Evolutionary conservation across 345 rosid genomes (phyloP).

Genomic region (Aethionema arabicum): DNA sequence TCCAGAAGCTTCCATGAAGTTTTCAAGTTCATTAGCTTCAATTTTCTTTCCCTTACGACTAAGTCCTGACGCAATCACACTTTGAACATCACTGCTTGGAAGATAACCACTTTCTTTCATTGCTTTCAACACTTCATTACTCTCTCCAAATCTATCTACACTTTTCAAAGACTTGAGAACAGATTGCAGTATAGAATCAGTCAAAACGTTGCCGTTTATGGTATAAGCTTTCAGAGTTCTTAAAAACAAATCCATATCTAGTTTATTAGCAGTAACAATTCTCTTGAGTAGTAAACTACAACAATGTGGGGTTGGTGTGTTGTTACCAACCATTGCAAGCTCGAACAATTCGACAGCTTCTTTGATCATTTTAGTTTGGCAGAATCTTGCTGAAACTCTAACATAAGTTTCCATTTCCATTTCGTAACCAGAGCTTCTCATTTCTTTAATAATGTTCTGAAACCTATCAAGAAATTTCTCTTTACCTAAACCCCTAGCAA

Average conservation of each 20-base stretch:
- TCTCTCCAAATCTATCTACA: constrained; percentile 61
- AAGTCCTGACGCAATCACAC: constrained; percentile 56
- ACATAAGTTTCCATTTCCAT: constrained; percentile 66
- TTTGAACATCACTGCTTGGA: constrained; percentile 44
- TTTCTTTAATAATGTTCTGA: constrained; percentile 64
- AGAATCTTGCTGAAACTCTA: constrained; percentile 43
- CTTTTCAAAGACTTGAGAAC: constrained; percentile 66
- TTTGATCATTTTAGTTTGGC: constrained; percentile 35
- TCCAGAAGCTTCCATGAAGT: constrained; percentile 51
- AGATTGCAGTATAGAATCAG: constrained; percentile 54
- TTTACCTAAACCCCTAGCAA: constrained; percentile 74
- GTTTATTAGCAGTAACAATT: constrained; percentile 51
- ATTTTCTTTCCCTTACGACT: constrained; percentile 56
- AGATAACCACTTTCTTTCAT: constrained; percentile 62
- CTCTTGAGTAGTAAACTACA: constrained; percentile 50
- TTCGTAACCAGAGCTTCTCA: constrained; percentile 53
- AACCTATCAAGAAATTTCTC: constrained; percentile 80
- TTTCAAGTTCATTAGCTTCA: constrained; percentile 51
- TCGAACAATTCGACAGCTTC: constrained; percentile 30
- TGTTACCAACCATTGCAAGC: constrained; percentile 63
- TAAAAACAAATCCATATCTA: constrained; percentile 62
- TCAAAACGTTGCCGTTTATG: constrained; percentile 51
- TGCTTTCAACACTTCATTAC: constrained; percentile 61
- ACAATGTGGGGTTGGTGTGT: constrained; percentile 53
- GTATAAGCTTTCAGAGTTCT: constrained; percentile 59